Percentiles rank a stretch among this genome's conserved stretches.
phyloP scores from a whole-genome alignment of 306 rosid species.

The Albizia julibrissin region DNA sequence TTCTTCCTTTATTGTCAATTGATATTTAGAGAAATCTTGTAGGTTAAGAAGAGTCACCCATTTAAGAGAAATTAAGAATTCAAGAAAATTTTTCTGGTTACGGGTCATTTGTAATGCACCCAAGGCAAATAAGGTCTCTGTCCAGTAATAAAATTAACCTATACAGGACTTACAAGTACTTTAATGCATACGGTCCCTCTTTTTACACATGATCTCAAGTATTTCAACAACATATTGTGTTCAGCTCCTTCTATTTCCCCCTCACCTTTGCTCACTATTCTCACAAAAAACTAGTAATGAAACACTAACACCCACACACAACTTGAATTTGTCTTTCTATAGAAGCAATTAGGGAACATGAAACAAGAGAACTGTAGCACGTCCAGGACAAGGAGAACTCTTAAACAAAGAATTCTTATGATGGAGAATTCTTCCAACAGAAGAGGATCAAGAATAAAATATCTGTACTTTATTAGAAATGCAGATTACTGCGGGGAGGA shows the following conservation, averaged over 20 bases:
- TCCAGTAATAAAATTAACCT: neutral
- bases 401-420: neutral
- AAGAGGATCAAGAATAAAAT: conserved; percentile 2
- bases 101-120: neutral
- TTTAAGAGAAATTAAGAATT: neutral
- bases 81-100: neutral
- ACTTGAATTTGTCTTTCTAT: neutral
- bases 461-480: neutral
- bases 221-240: neutral
- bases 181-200: neutral
- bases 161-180: neutral
- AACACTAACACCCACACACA: neutral
- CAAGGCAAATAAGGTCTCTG: neutral
- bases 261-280: neutral
- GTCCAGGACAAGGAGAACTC: neutral
- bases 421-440: neutral
- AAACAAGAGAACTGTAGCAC: neutral
- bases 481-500: neutral
- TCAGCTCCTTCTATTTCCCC: neutral
- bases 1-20: neutral
- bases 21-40: neutral
- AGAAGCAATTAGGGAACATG: neutral
- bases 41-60: neutral
- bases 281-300: neutral
- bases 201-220: neutral